A percentile compares a stretch with the other conserved stretches of the same genome.
Conservation (phyloP, 1,284 basidiomycete genomes). For the Puccinia hordei region DNA sequence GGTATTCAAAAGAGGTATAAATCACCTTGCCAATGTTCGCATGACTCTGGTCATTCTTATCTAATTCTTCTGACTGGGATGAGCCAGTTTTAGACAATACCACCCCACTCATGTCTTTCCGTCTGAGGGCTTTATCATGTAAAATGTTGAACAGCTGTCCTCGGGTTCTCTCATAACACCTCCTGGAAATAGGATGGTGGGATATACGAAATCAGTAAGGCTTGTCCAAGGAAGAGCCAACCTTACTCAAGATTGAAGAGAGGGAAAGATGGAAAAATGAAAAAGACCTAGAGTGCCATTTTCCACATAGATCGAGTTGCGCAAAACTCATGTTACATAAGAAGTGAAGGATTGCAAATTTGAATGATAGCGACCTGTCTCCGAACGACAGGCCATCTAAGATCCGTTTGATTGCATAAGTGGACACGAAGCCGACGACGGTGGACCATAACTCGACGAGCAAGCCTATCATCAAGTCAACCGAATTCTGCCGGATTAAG, state of each 20-base stretch:
- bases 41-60: constrained; percentile 44
- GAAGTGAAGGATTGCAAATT: constrained; percentile 54
- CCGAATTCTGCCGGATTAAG: constrained; percentile 34
- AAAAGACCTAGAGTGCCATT: constrained; percentile 66
- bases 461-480: constrained; percentile 37
- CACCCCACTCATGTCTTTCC: constrained; percentile 50
- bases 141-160: constrained; percentile 50
- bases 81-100: constrained; percentile 7
- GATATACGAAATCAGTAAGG: not conserved
- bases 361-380: constrained; percentile 62
- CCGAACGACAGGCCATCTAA: constrained; percentile 54
- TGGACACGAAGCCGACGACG: constrained; percentile 60
- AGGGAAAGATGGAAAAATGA: not conserved
- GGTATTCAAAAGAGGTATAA: too few species aligned
- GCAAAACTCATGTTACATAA: constrained; percentile 68
- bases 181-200: not conserved
- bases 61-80: constrained; percentile 15
- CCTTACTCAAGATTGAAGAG: not conserved
- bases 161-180: constrained; percentile 54
- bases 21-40: constrained; percentile 70
- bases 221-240: constrained; percentile 24
- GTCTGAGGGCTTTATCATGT: constrained; percentile 47
- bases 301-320: constrained; percentile 68
- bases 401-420: constrained; percentile 55
- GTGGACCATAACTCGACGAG: constrained; percentile 44